These are phyloP conservation scores for Hygrocybe coccinea DNA, from an alignment of 768 basidiomycete genomes.

Conservation along the genomic window DNA sequence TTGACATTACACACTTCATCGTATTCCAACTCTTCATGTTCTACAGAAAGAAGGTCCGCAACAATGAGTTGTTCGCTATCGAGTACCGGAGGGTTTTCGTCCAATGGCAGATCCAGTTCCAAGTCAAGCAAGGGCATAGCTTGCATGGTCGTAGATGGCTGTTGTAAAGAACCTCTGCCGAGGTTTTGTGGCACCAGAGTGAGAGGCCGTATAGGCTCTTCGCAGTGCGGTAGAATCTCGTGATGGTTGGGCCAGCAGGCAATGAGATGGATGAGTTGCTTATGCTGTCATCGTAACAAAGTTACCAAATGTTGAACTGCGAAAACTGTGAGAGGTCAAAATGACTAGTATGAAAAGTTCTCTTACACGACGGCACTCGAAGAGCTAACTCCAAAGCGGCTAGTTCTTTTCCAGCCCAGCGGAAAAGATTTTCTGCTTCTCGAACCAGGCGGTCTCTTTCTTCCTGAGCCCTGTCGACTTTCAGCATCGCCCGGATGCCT, in stretches of 20 bases:
- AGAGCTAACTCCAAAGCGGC: slow-evolving; percentile 21
- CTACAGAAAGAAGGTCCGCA: background rate
- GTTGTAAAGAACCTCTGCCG: background rate
- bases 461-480: slow-evolving; percentile 26
- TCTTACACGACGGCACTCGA: slow-evolving; percentile 15
- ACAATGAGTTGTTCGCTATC: background rate
- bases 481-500: slow-evolving; percentile 20
- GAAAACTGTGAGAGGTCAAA: background rate
- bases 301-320: slow-evolving; percentile 4
- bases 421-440: slow-evolving; percentile 33
- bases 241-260: slow-evolving; percentile 14
- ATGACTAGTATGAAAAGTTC: background rate
- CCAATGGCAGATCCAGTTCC: background rate
- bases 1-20: background rate
- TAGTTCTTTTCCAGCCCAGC: slow-evolving; percentile 32
- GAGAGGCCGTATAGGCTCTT: background rate
- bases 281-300: slow-evolving; percentile 9
- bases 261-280: slow-evolving; percentile 7
- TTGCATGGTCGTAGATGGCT: background rate
- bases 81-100: background rate
- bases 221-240: slow-evolving; percentile 9
- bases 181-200: background rate
- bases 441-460: slow-evolving; percentile 21
- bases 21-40: background rate
- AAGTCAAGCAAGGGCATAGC: background rate